Conservation (phyloP, 192 early-diverging fungal genomes). For the Martensiomyces pterosporus region DNA sequence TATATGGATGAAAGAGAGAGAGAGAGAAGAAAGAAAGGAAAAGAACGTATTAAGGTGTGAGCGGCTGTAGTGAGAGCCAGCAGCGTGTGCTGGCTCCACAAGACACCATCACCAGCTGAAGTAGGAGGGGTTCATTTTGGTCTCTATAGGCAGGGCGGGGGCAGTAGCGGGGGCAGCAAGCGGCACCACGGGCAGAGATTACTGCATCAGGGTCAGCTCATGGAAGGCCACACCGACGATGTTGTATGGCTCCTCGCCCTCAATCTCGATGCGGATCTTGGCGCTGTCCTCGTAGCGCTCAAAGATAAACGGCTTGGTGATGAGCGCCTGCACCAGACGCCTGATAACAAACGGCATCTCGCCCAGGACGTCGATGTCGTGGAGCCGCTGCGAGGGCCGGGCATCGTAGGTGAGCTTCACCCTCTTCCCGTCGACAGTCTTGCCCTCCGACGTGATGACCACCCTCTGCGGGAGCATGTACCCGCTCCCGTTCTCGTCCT, state of each 20-base stretch:
- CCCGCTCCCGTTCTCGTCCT: conserved; percentile 74
- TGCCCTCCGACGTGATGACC: conserved; percentile 73
- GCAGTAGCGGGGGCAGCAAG: no score
- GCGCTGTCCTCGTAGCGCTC: conserved; percentile 80
- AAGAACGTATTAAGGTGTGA: no score
- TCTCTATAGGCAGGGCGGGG: no score
- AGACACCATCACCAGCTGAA: no score
- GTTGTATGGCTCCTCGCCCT: conserved; percentile 61
- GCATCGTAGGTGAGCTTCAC: conserved; percentile 64
- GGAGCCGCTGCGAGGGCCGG: conserved; percentile 58
- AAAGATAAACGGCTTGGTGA: conserved; percentile 91
- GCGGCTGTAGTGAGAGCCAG: no score
- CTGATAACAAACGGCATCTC: conserved; percentile 89
- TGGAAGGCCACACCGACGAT: conserved; percentile 72
- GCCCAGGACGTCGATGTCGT: conserved; percentile 86
- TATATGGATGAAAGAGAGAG: no score
- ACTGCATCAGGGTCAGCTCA: conserved; percentile 70
- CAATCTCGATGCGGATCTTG: conserved; percentile 58
- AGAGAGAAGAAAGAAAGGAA: conserved; percentile 2
- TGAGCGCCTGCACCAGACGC: conserved; percentile 85
- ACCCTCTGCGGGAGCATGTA: conserved; percentile 76
- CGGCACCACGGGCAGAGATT: background rate
- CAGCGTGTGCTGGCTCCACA: no score
- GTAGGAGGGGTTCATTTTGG: no score
- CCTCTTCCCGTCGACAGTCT: conserved; percentile 64